Evolutionary conservation across 495 filamentous ascomycete species (phyloP).

Genomic region (Pyrenopolyporus hunteri): DNA sequence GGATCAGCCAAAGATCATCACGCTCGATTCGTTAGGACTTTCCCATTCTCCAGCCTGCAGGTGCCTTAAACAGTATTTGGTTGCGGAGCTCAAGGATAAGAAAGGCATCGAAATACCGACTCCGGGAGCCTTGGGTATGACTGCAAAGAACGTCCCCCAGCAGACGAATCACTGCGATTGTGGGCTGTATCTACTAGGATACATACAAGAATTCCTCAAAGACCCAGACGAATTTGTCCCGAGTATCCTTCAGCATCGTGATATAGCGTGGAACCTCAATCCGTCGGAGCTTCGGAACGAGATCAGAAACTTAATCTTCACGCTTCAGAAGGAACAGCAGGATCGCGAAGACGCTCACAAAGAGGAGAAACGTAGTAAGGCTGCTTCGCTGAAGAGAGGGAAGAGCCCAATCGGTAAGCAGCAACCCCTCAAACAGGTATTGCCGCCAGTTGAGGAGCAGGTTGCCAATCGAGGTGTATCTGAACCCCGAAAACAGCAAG

Average conservation of each 20-base stretch:
- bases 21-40: slow-evolving; percentile 80
- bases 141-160: slow-evolving; percentile 70
- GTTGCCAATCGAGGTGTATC: neutral
- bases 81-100: slow-evolving; percentile 73
- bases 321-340: slow-evolving; percentile 45
- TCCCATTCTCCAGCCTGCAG: slow-evolving; percentile 65
- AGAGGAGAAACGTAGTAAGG: slow-evolving; percentile 31
- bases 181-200: slow-evolving; percentile 82
- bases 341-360: slow-evolving; percentile 27
- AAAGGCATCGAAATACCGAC: slow-evolving; percentile 62
- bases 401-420: neutral
- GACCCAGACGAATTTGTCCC: slow-evolving; percentile 67
- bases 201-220: slow-evolving; percentile 78
- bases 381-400: neutral
- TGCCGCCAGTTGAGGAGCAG: slow-evolving; percentile 3
- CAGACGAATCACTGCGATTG: slow-evolving; percentile 91
- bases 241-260: slow-evolving; percentile 41
- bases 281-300: slow-evolving; percentile 43
- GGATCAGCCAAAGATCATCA: slow-evolving; percentile 72
- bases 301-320: slow-evolving; percentile 48
- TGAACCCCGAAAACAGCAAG: neutral
- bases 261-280: slow-evolving; percentile 46
- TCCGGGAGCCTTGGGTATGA: slow-evolving; percentile 65
- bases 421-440: neutral
- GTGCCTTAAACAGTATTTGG: slow-evolving; percentile 77